Percentiles rank a stretch among this genome's conserved stretches.
phyloP scores from a whole-genome alignment of 2,329 filamentous ascomycete genomes.

The Beauveria sp. region DNA sequence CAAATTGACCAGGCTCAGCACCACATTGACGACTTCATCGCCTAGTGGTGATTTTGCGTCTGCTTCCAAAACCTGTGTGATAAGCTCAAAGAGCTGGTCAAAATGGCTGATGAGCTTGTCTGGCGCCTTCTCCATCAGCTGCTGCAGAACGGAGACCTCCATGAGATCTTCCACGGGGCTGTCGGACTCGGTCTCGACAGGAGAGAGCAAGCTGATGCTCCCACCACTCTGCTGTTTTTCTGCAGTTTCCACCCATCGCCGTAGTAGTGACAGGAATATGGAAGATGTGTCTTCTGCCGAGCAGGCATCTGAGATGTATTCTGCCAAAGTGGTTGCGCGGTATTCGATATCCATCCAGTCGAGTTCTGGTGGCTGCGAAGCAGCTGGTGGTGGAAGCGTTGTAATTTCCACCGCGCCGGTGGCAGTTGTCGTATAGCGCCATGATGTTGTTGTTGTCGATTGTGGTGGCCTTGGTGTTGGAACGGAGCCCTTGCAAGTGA shows the following conservation, averaged over 20 bases:
- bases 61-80: conserved; percentile 50
- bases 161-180: conserved; percentile 40
- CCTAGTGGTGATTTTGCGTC: conserved; percentile 33
- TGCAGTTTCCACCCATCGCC: conserved; percentile 43
- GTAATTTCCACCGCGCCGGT: conserved; percentile 42
- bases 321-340: conserved; percentile 41
- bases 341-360: conserved; percentile 39
- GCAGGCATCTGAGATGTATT: conserved; percentile 41
- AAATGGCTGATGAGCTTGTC: conserved; percentile 58
- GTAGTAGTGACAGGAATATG: conserved; percentile 53
- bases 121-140: conserved; percentile 55
- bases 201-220: conserved; percentile 21
- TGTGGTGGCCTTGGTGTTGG: conserved; percentile 3
- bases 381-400: conserved; percentile 8
- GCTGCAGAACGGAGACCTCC: conserved; percentile 56
- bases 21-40: conserved; percentile 43
- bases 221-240: conserved; percentile 19
- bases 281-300: conserved; percentile 50
- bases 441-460: conserved; percentile 27
- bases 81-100: conserved; percentile 56
- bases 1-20: conserved; percentile 54
- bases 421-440: conserved; percentile 43
- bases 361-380: conserved; percentile 20
- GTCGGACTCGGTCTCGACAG: background rate
- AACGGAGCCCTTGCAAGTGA: conserved; percentile 47